Base-by-base conservation (phyloP, 164 flowering plant species). In the Aristolochia californica region DNA sequence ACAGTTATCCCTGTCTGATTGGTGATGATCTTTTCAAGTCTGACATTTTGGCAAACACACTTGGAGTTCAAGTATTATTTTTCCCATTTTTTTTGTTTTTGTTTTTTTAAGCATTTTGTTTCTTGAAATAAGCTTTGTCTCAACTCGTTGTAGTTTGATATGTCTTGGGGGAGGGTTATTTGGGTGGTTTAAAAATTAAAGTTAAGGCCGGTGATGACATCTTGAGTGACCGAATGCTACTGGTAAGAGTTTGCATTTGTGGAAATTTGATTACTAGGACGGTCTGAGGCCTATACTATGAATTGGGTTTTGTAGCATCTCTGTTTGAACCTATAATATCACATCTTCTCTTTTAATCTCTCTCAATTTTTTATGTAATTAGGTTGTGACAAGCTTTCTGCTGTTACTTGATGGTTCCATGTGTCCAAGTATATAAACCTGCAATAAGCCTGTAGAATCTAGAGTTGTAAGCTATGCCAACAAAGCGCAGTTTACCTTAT, bases 401-500 rank as follows among this genome's bases (percentile, higher is more conserved):
- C n/a, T n/a, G n/a, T n/a, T n/a, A n/a, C n/a, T n/a, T n/a, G n/a
- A n/a, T n/a, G n/a, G n/a, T n/a, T n/a, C n/a, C n/a, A n/a, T n/a
- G n/a, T n/a, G n/a, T n/a, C n/a, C n/a, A n/a, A n/a, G n/a, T n/a
- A n/a, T n/a, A n/a, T n/a, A n/a, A n/a, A n/a, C n/a, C n/a, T n/a
- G n/a, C n/a, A n/a, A n/a, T n/a, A n/a, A n/a, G n/a, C n/a, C n/a
- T n/a, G n/a, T n/a, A n/a, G n/a, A n/a, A n/a, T n/a, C n/a, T n/a
- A n/a, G n/a, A n/a, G n/a, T n/a, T n/a, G 16, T 48, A n/a, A 9
- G 21, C 5, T 10, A 86, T 86, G 97, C 72, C 88, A 55, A 49
- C 87, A 13, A 71, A 75, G 64, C 81, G 86, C 34, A 57, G 82
- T 43, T 66, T 77, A 48, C 66, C 65, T 1, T 90, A 87, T 61